Base-by-base conservation (phyloP, 305 asterid species). In the Fraxinus sp. region DNA sequence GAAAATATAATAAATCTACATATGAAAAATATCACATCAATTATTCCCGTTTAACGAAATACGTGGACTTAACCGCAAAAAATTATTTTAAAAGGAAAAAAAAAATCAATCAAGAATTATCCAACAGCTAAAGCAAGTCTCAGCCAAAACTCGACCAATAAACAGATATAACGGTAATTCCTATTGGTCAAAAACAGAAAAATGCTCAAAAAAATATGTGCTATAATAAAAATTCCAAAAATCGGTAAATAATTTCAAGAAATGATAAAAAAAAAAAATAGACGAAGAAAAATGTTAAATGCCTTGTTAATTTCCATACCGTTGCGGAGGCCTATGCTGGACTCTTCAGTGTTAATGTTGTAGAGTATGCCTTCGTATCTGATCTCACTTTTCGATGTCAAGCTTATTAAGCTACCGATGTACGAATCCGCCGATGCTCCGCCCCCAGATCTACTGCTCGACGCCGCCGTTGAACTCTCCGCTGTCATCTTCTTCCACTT, bases 311-410 rank as follows among this genome's bases (percentile, higher is more conserved):
- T 44, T 44, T 26, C 82, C 86, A 75, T 88, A 95, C 99, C 97
- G 91, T 91, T 95, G 78, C 97, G 92, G 55, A 95, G 89, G 68
- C 98, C 99, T 92, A 95, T 95, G 91, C 98, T 95, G 73, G 99
- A 92, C 89, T 95, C 99, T 4, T 93, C 98, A 74, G 99, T 93
- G 86, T 95, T 93, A 90, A 95, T 95, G 88, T 93, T 94, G 90
- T 94, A 91, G 5, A 95, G 87, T 82, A 95, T 85, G 20, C 99
- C 99, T 80, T 95, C 99, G 44, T 95, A 95, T 73, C 98, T 91
- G 92, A 95, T 95, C 92, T 95, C 99, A 79, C 98, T 95, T 90
- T 95, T 95, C 55, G 99, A 95, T 36, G 97, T 95, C 93, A 94
- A 91, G 83, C 98, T 95, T 73, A 95, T 95, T 86, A 95, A 83